A percentile compares a stretch with the other conserved stretches of the same genome.
These are phyloP conservation scores for Hippophae tibetana DNA, from an alignment of 306 rosid species.

Conservation along the genomic window DNA sequence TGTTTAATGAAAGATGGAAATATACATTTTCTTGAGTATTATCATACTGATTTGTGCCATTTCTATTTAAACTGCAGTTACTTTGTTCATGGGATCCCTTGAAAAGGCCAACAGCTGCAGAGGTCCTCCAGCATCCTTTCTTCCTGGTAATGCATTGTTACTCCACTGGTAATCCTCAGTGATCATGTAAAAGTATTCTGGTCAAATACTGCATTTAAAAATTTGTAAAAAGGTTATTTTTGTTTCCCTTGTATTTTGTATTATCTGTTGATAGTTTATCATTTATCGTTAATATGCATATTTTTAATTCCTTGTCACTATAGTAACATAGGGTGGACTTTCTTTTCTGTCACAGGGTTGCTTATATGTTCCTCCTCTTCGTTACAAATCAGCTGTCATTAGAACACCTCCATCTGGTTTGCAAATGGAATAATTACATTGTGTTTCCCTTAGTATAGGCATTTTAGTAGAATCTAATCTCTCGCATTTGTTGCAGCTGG, in stretches of 20 bases:
- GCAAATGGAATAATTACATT: constrained; percentile 5
- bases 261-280: background rate
- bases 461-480: background rate
- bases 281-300: background rate
- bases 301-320: background rate
- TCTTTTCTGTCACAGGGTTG: constrained; percentile 49
- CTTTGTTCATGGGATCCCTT: constrained; percentile 98
- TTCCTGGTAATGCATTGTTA: constrained; percentile 50
- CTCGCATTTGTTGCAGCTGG: constrained; percentile 32
- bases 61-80: constrained; percentile 34
- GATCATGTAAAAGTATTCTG: background rate
- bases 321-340: background rate
- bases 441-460: background rate
- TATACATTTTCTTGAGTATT: background rate
- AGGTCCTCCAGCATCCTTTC: constrained; percentile 96
- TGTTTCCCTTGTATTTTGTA: background rate
- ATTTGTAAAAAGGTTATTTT: background rate
- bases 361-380: constrained; percentile 85
- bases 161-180: background rate
- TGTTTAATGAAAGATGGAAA: background rate
- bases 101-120: constrained; percentile 87
- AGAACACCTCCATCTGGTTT: constrained; percentile 87
- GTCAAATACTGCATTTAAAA: background rate
- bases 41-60: background rate
- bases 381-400: constrained; percentile 42